These are phyloP conservation scores for Annulohypoxylon bovei DNA, from an alignment of 495 filamentous ascomycete genomes.

Conservation along the genomic window DNA sequence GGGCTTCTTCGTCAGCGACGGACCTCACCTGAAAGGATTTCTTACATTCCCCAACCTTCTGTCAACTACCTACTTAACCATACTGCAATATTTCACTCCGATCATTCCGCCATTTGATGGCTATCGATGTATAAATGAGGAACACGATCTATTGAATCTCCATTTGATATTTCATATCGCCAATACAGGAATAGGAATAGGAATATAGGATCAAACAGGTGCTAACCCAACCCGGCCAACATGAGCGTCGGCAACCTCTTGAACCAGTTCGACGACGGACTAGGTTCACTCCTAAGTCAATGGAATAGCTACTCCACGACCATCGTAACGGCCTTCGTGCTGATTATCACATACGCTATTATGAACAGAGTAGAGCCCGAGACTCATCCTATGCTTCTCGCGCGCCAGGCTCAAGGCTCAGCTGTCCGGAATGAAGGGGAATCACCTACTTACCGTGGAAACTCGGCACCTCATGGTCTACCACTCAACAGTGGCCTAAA, in stretches of 20 bases:
- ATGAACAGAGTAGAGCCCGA: constrained; percentile 73
- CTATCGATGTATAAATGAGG: constrained; percentile 10
- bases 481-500: constrained; percentile 83
- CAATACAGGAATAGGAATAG: constrained; percentile 10
- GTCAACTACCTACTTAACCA: background rate
- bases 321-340: constrained; percentile 68
- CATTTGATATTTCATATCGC: background rate
- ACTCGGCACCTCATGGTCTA: constrained; percentile 84
- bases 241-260: constrained; percentile 66
- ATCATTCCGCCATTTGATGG: constrained; percentile 22
- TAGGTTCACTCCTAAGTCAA: constrained; percentile 73
- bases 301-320: constrained; percentile 82
- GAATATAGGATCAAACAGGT: background rate
- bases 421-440: constrained; percentile 85
- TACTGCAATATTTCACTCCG: background rate
- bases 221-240: constrained; percentile 30
- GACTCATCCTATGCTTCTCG: constrained; percentile 88
- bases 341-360: constrained; percentile 63
- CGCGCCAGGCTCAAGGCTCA: constrained; percentile 80
- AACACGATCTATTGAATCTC: background rate
- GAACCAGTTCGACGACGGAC: constrained; percentile 71
- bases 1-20: constrained; percentile 21
- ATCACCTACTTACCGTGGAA: constrained; percentile 81
- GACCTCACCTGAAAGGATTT: constrained; percentile 3
- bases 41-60: constrained; percentile 11